Evolutionary conservation across 495 filamentous ascomycete species (phyloP), one percentile per base, ranked within the genome.

Genomic region (Mytilinidion resinicola): DNA sequence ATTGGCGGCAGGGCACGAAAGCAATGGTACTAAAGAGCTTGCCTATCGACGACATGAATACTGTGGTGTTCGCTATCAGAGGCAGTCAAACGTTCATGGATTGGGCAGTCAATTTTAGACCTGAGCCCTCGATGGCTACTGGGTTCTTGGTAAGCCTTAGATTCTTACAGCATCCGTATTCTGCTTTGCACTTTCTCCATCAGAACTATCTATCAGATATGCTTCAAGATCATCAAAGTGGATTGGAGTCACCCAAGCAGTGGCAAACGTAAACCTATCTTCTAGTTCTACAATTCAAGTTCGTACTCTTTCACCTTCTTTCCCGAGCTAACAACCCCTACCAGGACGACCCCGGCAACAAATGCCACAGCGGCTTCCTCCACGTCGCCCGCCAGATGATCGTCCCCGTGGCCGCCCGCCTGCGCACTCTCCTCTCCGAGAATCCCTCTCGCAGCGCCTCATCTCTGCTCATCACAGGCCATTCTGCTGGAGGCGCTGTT

Each of bases 11-110:
- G 0, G 87, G 88, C 14, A 86, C 87, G 19, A 93, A 93, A 68
- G 86, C 88, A 19, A 90, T 90, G 86, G 81, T 89, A 25, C 83
- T 93, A 69, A 90, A 90, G 59, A 85, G 84, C 0, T 72, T 90
- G 10, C 81, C 86, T 4, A 79, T 89, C 63, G 87, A 91, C 65
- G 77, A 88, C 62, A 80, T 84, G 74, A 83, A 89, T 65, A 84
- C 83, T 12, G 82, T 92, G 42, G 83, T 91, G 20, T 86, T 92
- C 63, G 87, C 89, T 36, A 88, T 93, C 51, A 82, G 89, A 6
- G 89, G 89, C 1, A 88, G 80, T 0, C 82, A 88, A 35, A 87
- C 81, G 1, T 87, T 90, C 65, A 83, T 88, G 74, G 89, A 93
- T 70, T 93, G 89, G 89, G 78, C 84, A 3, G 86, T 91, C 8